Evolutionary conservation across 805 yeast species (phyloP).

Genomic region (Jamesozyma hellenica): DNA sequence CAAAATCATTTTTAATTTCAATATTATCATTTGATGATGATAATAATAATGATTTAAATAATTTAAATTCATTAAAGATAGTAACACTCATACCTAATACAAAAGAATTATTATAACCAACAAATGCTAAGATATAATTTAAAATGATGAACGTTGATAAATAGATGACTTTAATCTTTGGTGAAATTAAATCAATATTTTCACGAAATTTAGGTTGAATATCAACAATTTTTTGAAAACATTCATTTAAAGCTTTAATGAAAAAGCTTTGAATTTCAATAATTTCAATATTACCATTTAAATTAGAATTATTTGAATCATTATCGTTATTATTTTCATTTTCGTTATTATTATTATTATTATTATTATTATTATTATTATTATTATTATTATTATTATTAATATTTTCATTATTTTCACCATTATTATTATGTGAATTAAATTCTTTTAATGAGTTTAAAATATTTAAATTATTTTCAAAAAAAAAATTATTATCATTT

Average conservation of each 20-base stretch:
- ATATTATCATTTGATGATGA: constrained; percentile 4
- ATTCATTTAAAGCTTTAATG: constrained; percentile 25
- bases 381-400: constrained; percentile 3
- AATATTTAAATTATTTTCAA: constrained; percentile 6
- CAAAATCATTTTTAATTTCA: constrained; percentile 20
- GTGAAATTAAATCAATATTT: constrained; percentile 20
- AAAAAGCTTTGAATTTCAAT: constrained; percentile 20
- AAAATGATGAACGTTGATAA: constrained; percentile 34
- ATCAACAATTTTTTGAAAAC: constrained; percentile 26
- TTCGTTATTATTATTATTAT: background rate
- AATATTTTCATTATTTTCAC: constrained; percentile 2
- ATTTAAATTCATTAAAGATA: constrained; percentile 48
- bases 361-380: constrained; percentile 1
- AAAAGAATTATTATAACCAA: constrained; percentile 51
- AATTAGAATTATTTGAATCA: background rate
- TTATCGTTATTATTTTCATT: background rate
- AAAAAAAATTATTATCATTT: constrained; percentile 7
- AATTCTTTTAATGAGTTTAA: background rate
- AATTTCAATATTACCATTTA: constrained; percentile 8
- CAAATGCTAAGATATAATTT: constrained; percentile 47
- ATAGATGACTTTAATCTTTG: constrained; percentile 29
- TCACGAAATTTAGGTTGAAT: constrained; percentile 26
- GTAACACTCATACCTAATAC: constrained; percentile 45
- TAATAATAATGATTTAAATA: constrained; percentile 32
- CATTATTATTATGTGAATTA: background rate